A percentile compares a stretch with the other conserved stretches of the same genome.
phyloP scores from a whole-genome alignment of 805 yeast genomes.

The Candida multigemmis region DNA sequence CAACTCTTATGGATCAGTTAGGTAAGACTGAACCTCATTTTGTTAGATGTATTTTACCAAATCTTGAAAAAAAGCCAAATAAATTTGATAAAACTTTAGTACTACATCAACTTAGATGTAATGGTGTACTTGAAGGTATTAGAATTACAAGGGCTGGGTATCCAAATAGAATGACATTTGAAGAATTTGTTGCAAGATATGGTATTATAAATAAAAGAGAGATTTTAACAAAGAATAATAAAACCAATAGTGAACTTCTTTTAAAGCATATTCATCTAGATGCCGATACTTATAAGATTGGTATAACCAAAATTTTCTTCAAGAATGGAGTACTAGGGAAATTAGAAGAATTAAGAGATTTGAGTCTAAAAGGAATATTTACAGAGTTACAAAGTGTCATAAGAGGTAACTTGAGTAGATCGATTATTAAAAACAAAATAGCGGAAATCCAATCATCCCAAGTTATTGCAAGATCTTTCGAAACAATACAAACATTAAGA shows the following conservation, averaged over 20 bases:
- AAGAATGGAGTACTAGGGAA: conserved; percentile 71
- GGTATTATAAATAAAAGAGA: conserved; percentile 51
- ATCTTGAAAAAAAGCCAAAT: conserved; percentile 61
- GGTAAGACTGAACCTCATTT: conserved; percentile 88
- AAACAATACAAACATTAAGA: conserved; percentile 37
- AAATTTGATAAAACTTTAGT: conserved; percentile 69
- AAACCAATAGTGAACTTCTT: conserved; percentile 61
- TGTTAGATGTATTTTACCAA: conserved; percentile 93
- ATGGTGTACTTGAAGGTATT: conserved; percentile 97
- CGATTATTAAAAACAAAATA: conserved; percentile 36
- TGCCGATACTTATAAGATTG: conserved; percentile 50
- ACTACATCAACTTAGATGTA: conserved; percentile 84
- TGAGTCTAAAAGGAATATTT: conserved; percentile 44
- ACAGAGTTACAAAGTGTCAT: conserved; percentile 54
- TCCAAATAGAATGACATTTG: conserved; percentile 84
- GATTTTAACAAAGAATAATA: conserved; percentile 36
- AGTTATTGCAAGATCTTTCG: conserved; percentile 54
- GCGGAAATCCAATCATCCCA: conserved; percentile 62
- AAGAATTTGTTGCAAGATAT: conserved; percentile 71
- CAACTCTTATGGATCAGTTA: conserved; percentile 61
- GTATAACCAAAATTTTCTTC: conserved; percentile 66
- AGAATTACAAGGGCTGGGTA: conserved; percentile 95
- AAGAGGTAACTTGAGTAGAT: conserved; percentile 58
- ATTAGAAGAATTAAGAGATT: conserved; percentile 70
- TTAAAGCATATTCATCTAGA: conserved; percentile 58